Percentiles rank a stretch among this genome's conserved stretches.
Conservation (phyloP, 2,329 filamentous ascomycete species). For the Aspergillus sp. region DNA sequence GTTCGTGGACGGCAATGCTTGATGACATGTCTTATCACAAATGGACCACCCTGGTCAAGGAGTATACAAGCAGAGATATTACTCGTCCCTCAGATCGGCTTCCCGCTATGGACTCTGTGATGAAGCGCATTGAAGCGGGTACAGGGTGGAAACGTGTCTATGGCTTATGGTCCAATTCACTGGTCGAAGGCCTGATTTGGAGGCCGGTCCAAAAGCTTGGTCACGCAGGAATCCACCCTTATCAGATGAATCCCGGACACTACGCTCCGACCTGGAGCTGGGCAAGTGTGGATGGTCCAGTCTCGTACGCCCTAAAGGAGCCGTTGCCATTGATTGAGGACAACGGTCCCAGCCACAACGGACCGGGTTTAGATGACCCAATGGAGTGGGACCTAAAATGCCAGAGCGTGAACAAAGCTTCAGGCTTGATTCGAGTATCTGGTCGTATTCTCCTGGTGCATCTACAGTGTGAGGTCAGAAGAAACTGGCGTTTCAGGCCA, state of each 20-base stretch:
- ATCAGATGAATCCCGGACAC: neutral
- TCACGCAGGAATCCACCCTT: neutral
- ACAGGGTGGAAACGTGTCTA: neutral
- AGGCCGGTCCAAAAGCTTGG: neutral
- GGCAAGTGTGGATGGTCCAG: neutral
- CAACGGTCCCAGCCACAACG: neutral
- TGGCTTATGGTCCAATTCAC: neutral
- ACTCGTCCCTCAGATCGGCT: neutral
- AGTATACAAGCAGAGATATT: neutral
- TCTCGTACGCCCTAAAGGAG: neutral
- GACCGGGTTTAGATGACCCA: too few relatives aligned
- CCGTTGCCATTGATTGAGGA: neutral
- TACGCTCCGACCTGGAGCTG: neutral
- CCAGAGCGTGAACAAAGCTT: neutral
- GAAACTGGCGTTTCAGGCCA: neutral
- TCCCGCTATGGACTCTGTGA: neutral
- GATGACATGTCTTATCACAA: neutral
- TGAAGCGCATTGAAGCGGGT: neutral
- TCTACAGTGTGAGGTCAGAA: neutral
- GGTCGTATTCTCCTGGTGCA: neutral
- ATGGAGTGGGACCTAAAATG: neutral
- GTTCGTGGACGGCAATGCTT: neutral
- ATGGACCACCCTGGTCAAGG: neutral
- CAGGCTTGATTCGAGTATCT: neutral
- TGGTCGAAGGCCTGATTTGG: neutral